Percentiles rank a stretch among this genome's conserved stretches.
These are phyloP conservation scores for Extremus antarcticus DNA, from an alignment of 495 filamentous ascomycete species.

Conservation along the genomic window DNA sequence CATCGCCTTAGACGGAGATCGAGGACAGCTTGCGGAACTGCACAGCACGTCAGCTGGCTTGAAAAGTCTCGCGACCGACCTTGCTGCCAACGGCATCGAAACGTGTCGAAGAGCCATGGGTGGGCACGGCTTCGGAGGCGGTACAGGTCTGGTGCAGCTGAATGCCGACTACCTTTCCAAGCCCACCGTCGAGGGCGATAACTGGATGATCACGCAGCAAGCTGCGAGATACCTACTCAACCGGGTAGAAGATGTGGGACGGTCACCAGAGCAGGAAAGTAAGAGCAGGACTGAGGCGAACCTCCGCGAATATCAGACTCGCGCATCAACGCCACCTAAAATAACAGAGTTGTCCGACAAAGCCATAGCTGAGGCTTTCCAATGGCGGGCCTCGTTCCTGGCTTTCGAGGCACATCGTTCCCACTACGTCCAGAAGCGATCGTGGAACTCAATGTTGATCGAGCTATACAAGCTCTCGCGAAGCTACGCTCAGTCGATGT, in stretches of 20 bases:
- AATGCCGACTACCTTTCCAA: slow-evolving; percentile 39
- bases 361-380: slow-evolving; percentile 32
- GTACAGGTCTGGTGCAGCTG: slow-evolving; percentile 35
- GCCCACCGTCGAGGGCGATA: slow-evolving; percentile 40
- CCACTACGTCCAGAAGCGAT: slow-evolving; percentile 31
- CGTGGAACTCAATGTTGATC: slow-evolving; percentile 26
- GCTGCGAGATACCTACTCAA: slow-evolving; percentile 36
- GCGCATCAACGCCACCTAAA: slow-evolving; percentile 2
- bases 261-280: slow-evolving; percentile 21
- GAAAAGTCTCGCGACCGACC: slow-evolving; percentile 37
- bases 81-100: slow-evolving; percentile 38
- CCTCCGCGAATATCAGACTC: slow-evolving; percentile 13
- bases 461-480: slow-evolving; percentile 33
- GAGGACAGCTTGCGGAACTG: slow-evolving; percentile 32
- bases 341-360: slow-evolving; percentile 20
- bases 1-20: slow-evolving; percentile 32
- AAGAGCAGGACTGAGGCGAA: slow-evolving; percentile 10
- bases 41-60: slow-evolving; percentile 37
- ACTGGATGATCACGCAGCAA: slow-evolving; percentile 43
- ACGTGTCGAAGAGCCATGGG: slow-evolving; percentile 37
- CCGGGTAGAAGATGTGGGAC: slow-evolving; percentile 33
- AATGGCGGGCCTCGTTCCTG: slow-evolving; percentile 27
- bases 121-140: slow-evolving; percentile 38
- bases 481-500: slow-evolving; percentile 36
- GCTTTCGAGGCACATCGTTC: slow-evolving; percentile 30